Evolutionary conservation across 2,329 filamentous ascomycete species (phyloP).

Genomic region (Hyphodiscus sp.): DNA sequence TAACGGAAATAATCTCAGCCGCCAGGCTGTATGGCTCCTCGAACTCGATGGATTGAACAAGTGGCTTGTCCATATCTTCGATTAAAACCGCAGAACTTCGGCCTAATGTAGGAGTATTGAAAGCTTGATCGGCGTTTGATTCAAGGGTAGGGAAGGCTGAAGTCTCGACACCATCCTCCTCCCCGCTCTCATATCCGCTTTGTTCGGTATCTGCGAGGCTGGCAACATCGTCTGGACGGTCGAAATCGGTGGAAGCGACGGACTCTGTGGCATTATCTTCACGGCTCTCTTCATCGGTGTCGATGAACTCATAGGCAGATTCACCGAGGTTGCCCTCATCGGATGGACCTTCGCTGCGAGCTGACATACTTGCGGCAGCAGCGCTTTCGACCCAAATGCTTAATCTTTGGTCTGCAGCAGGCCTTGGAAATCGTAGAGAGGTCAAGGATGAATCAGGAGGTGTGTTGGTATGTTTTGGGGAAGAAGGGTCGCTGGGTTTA

Average conservation of each 20-base stretch:
- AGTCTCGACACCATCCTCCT: slow-evolving; percentile 18
- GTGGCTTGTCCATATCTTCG: slow-evolving; percentile 25
- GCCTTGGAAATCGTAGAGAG: slow-evolving; percentile 22
- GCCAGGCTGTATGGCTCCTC: slow-evolving; percentile 34
- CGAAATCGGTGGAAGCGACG: slow-evolving; percentile 30
- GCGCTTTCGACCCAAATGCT: slow-evolving; percentile 25
- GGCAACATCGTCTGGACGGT: slow-evolving; percentile 29
- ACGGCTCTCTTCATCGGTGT: slow-evolving; percentile 30
- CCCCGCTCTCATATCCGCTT: slow-evolving; percentile 29
- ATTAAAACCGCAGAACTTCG: slow-evolving; percentile 23
- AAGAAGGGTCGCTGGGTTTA: slow-evolving; percentile 19
- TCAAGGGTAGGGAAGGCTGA: slow-evolving; percentile 20
- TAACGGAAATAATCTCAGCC: slow-evolving; percentile 38
- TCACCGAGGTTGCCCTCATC: slow-evolving; percentile 28
- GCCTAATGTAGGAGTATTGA: slow-evolving; percentile 28
- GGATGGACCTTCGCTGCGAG: slow-evolving; percentile 21
- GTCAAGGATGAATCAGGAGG: slow-evolving; percentile 12
- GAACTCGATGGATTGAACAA: slow-evolving; percentile 38
- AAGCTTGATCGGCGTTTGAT: slow-evolving; percentile 21
- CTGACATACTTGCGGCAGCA: slow-evolving; percentile 24
- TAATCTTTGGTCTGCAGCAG: slow-evolving; percentile 23
- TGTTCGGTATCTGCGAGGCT: slow-evolving; percentile 31
- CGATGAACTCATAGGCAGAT: slow-evolving; percentile 31
- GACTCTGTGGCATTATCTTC: slow-evolving; percentile 31
- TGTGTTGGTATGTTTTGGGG: slow-evolving; percentile 8